Evolutionary conservation across 768 basidiomycete species (phyloP).

Genomic region (Leccinellum luteum): DNA sequence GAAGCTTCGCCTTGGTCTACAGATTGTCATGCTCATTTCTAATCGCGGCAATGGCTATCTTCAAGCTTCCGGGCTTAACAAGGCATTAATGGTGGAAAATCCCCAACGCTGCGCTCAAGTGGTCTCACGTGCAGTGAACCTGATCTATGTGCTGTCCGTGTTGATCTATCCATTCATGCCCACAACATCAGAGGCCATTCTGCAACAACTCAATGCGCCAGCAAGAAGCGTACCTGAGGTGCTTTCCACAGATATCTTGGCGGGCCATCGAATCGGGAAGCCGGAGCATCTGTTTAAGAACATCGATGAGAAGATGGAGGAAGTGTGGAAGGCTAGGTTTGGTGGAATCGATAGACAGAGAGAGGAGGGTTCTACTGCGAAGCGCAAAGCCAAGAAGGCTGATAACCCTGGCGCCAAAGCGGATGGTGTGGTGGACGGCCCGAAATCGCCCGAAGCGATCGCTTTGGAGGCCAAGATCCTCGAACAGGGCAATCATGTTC

Average conservation of each 20-base stretch:
- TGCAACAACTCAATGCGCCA: slow-evolving; percentile 87
- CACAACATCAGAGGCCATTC: slow-evolving; percentile 74
- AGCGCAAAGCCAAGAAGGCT: slow-evolving; percentile 55
- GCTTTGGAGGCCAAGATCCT: slow-evolving; percentile 73
- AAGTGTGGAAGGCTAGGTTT: slow-evolving; percentile 77
- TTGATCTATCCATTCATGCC: slow-evolving; percentile 97
- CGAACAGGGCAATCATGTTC: slow-evolving; percentile 72
- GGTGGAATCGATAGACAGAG: slow-evolving; percentile 56
- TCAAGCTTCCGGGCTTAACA: slow-evolving; percentile 89
- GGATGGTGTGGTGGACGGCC: slow-evolving; percentile 41
- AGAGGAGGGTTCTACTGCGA: slow-evolving; percentile 42
- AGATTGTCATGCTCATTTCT: slow-evolving; percentile 87
- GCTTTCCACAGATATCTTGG: slow-evolving; percentile 78
- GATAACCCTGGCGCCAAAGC: slow-evolving; percentile 47
- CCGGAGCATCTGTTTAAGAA: slow-evolving; percentile 91
- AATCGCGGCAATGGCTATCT: slow-evolving; percentile 89
- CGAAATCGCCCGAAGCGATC: slow-evolving; percentile 70
- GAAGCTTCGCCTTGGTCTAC: slow-evolving; percentile 84
- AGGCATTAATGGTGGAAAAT: slow-evolving; percentile 77
- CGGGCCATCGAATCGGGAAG: slow-evolving; percentile 80
- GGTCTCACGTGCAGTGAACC: slow-evolving; percentile 83
- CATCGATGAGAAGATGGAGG: slow-evolving; percentile 89
- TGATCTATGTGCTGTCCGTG: slow-evolving; percentile 87
- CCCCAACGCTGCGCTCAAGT: slow-evolving; percentile 89
- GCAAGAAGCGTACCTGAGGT: slow-evolving; percentile 72